Conservation (phyloP, 2,329 filamentous ascomycete genomes). For the Colletotrichum incanum region DNA sequence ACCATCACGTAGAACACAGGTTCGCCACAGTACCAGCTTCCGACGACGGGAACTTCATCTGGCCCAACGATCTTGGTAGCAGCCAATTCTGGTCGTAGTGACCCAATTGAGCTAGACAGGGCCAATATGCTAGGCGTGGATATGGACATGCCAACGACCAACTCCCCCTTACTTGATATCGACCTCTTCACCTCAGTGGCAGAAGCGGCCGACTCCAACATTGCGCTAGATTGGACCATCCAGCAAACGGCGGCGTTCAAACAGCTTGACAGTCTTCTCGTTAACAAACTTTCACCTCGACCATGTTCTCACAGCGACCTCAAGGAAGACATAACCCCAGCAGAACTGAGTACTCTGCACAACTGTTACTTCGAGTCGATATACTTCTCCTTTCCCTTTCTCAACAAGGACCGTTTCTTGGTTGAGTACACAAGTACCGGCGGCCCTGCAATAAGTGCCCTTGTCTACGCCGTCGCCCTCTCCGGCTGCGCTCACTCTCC, state of each 20-base stretch:
- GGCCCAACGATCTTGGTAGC: too few relatives aligned
- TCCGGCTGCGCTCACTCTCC: slow-evolving; percentile 31
- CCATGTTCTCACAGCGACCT: not conserved
- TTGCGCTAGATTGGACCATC: not conserved
- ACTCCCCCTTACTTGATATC: not conserved
- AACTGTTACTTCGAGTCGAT: not conserved
- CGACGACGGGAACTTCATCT: not conserved
- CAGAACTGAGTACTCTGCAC: not conserved
- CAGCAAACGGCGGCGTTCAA: not conserved
- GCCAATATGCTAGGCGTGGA: not conserved
- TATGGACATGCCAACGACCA: not conserved
- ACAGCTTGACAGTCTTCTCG: not conserved
- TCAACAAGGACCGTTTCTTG: not conserved
- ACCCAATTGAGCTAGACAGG: not conserved
- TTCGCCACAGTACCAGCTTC: not conserved
- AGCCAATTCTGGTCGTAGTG: too few relatives aligned
- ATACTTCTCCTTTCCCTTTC: not conserved
- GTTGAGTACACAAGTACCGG: not conserved
- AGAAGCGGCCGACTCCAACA: not conserved
- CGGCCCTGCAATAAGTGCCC: slow-evolving; percentile 18
- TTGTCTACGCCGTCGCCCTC: slow-evolving; percentile 34
- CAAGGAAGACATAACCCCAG: not conserved
- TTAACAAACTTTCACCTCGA: not conserved
- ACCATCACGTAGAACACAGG: not conserved
- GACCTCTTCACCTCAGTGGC: not conserved